A percentile compares a stretch with the other conserved stretches of the same genome.
phyloP scores from a whole-genome alignment of 2,329 filamentous ascomycete genomes.

The Hymenoscyphus repandus region DNA sequence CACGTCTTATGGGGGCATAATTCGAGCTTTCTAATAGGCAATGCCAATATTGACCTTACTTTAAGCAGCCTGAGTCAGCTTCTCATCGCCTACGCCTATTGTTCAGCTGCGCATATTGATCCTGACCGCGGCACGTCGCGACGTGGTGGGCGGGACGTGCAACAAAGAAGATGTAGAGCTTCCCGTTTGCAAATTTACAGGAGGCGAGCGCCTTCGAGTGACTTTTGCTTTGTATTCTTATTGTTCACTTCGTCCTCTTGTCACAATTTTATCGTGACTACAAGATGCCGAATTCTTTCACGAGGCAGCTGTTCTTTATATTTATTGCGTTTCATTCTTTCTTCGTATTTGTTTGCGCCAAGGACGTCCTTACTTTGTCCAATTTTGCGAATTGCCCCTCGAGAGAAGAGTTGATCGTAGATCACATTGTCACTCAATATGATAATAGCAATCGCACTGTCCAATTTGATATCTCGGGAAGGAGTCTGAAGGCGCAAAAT shows the following conservation, averaged over 20 bases:
- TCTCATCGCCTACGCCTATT: too few species aligned
- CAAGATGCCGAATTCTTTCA: neutral
- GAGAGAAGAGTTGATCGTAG: conserved; percentile 58
- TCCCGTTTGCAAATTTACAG: too few species aligned
- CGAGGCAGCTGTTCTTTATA: neutral
- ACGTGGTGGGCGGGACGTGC: too few species aligned
- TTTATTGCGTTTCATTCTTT: neutral
- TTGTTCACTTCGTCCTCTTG: neutral
- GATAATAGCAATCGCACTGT: conserved; percentile 68
- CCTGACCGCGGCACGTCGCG: too few species aligned
- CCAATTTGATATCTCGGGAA: conserved; percentile 76
- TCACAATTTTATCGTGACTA: neutral
- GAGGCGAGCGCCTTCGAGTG: too few species aligned
- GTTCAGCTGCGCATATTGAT: too few species aligned
- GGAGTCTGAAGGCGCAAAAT: conserved; percentile 68
- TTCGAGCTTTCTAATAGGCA: too few species aligned
- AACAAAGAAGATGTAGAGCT: too few species aligned
- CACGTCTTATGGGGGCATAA: too few species aligned
- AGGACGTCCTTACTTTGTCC: neutral
- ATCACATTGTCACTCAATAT: conserved; percentile 73
- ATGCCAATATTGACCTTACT: too few species aligned
- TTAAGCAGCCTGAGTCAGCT: too few species aligned
- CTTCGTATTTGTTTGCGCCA: neutral
- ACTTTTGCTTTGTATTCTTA: too few species aligned
- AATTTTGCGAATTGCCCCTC: conserved; percentile 46